Evolutionary conservation across 1,139 yeast genomes (phyloP).

Genomic region (Saccharomyces hybrid): DNA sequence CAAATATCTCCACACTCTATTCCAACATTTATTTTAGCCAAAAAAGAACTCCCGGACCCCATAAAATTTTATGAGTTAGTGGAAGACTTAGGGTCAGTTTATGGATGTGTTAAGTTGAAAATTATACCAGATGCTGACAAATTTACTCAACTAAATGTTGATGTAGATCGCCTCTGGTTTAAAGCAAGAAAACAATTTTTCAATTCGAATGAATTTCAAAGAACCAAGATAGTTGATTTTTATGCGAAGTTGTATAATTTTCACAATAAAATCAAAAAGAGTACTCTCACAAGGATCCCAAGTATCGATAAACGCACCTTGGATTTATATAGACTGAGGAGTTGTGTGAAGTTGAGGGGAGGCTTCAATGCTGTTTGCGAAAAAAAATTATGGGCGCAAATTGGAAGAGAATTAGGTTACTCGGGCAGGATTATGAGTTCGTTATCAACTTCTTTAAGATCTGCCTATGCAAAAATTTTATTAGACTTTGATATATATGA

Average conservation of each 20-base stretch:
- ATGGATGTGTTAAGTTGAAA: slow-evolving; percentile 66
- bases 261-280: slow-evolving; percentile 22
- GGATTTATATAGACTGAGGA: slow-evolving; percentile 46
- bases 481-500: slow-evolving; percentile 26
- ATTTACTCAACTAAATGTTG: slow-evolving; percentile 34
- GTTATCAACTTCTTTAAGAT: slow-evolving; percentile 57
- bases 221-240: slow-evolving; percentile 32
- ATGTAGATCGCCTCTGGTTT: slow-evolving; percentile 50
- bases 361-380: slow-evolving; percentile 51
- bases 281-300: slow-evolving; percentile 35
- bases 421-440: slow-evolving; percentile 65
- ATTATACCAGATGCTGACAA: slow-evolving; percentile 1
- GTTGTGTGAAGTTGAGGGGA: slow-evolving; percentile 48
- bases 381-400: slow-evolving; percentile 54
- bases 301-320: slow-evolving; percentile 50
- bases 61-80: slow-evolving; percentile 44
- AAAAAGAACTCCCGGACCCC: slow-evolving; percentile 44
- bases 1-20: slow-evolving; percentile 16
- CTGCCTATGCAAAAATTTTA: slow-evolving; percentile 42
- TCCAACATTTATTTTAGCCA: slow-evolving; percentile 44
- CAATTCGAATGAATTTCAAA: slow-evolving; percentile 33
- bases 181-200: slow-evolving; percentile 48
- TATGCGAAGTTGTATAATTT: slow-evolving; percentile 32
- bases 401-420: slow-evolving; percentile 72
- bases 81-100: slow-evolving; percentile 39